A percentile compares a stretch with the other conserved stretches of the same genome.
Evolutionary conservation across 2,329 filamentous ascomycete species (phyloP).

Genomic region (Fusarium humuli): DNA sequence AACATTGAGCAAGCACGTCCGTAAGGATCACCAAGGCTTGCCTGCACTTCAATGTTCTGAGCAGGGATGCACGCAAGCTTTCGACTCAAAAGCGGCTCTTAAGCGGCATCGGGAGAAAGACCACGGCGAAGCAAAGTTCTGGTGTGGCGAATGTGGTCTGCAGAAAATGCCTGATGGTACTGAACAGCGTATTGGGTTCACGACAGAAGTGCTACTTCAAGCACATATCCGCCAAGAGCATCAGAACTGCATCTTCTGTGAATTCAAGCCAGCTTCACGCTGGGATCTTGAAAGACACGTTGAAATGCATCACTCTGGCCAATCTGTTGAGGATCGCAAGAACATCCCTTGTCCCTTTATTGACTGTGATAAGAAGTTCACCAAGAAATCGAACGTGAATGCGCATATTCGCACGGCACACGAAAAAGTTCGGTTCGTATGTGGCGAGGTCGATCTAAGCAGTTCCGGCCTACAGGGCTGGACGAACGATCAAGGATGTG

Average conservation of each 20-base stretch:
- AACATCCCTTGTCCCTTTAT: slow-evolving; percentile 73
- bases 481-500: slow-evolving; percentile 76
- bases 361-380: slow-evolving; percentile 81
- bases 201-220: slow-evolving; percentile 77
- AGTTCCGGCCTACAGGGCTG: slow-evolving; percentile 70
- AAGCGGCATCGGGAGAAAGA: slow-evolving; percentile 76
- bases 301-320: slow-evolving; percentile 78
- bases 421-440: slow-evolving; percentile 81
- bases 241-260: slow-evolving; percentile 80
- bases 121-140: slow-evolving; percentile 78
- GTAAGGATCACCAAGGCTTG: slow-evolving; percentile 77
- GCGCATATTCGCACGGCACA: slow-evolving; percentile 83
- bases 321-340: slow-evolving; percentile 71
- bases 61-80: slow-evolving; percentile 71
- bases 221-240: slow-evolving; percentile 80
- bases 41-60: slow-evolving; percentile 78
- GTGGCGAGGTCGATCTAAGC: slow-evolving; percentile 74
- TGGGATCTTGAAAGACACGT: slow-evolving; percentile 80
- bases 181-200: slow-evolving; percentile 68
- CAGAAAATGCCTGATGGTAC: slow-evolving; percentile 55
- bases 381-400: slow-evolving; percentile 83
- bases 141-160: slow-evolving; percentile 77
- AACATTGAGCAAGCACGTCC: slow-evolving; percentile 85
- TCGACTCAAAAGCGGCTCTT: slow-evolving; percentile 78
- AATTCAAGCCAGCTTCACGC: slow-evolving; percentile 73